These are phyloP conservation scores for Claviceps maximensis DNA, from an alignment of 2,329 filamentous ascomycete species.

Conservation along the genomic window DNA sequence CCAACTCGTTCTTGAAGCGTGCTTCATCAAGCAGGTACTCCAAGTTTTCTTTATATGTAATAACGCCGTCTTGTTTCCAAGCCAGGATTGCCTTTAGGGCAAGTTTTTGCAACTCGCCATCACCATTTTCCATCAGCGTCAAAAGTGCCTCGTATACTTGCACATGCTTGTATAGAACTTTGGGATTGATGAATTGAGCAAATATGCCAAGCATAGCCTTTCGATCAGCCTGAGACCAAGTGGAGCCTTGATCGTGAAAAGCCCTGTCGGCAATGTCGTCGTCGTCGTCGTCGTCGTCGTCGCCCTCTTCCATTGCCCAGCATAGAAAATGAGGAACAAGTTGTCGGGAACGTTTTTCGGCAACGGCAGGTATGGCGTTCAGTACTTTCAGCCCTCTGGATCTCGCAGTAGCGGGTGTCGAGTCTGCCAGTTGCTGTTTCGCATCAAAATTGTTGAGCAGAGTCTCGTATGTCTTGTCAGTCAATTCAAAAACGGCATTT, in stretches of 20 bases:
- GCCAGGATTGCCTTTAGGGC: constrained; percentile 73
- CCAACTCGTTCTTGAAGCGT: constrained; percentile 86
- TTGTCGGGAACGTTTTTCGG: constrained; percentile 73
- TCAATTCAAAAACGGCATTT: constrained; percentile 35
- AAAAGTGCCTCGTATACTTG: constrained; percentile 68
- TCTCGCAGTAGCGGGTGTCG: constrained; percentile 45
- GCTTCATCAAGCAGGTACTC: constrained; percentile 81
- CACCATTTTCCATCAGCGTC: constrained; percentile 69
- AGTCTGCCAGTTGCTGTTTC: constrained; percentile 41
- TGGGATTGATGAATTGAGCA: constrained; percentile 74
- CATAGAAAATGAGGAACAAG: constrained; percentile 76
- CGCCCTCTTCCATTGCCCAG: constrained; percentile 52
- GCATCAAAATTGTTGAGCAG: constrained; percentile 53
- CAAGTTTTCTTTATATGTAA: constrained; percentile 71
- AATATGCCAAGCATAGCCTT: constrained; percentile 74
- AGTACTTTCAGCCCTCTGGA: constrained; percentile 71
- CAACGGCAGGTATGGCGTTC: constrained; percentile 56
- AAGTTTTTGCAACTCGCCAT: constrained; percentile 76
- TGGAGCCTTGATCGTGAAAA: constrained; percentile 21
- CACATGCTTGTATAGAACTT: constrained; percentile 62
- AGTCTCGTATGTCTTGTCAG: constrained; percentile 39
- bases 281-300: constrained; percentile 20
- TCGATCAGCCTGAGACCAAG: constrained; percentile 67
- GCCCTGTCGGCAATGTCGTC: constrained; percentile 25
- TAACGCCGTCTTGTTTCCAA: constrained; percentile 72